These are phyloP conservation scores for Myxozyma nipponensis DNA, from an alignment of 805 yeast genomes.

Conservation along the genomic window DNA sequence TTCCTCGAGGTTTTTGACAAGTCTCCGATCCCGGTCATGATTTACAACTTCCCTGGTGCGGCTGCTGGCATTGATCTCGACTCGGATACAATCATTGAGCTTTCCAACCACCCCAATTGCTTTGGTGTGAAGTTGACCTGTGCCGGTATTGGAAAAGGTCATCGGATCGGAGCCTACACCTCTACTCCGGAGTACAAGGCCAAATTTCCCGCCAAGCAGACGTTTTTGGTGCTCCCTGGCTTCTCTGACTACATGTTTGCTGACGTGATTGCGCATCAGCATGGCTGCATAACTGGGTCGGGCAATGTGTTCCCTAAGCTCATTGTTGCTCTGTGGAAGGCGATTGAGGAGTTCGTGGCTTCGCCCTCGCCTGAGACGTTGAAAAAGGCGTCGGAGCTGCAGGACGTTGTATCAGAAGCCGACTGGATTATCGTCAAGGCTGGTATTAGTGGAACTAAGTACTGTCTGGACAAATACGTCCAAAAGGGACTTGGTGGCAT, in stretches of 20 bases:
- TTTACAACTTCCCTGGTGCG: constrained; percentile 51
- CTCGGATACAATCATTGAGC: constrained; percentile 41
- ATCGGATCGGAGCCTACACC: constrained; percentile 43
- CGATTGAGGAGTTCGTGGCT: constrained; percentile 9
- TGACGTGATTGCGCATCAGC: constrained; percentile 45
- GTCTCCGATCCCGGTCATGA: constrained; percentile 43
- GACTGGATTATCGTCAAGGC: constrained; percentile 39
- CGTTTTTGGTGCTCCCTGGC: constrained; percentile 48
- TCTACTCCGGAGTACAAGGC: constrained; percentile 35
- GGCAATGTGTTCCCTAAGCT: constrained; percentile 53
- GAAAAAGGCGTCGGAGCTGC: constrained; percentile 42
- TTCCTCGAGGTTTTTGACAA: constrained; percentile 44
- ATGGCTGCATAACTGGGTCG: constrained; percentile 54
- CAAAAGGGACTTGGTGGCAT: constrained; percentile 24
- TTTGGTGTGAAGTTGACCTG: constrained; percentile 40
- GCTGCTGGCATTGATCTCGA: constrained; percentile 42
- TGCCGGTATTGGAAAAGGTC: constrained; percentile 47
- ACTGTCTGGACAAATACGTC: constrained; percentile 22
- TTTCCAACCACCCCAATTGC: constrained; percentile 42
- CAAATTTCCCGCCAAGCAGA: constrained; percentile 32
- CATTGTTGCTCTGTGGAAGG: constrained; percentile 39
- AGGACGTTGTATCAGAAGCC: constrained; percentile 44
- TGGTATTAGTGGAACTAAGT: constrained; percentile 30
- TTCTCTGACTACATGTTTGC: constrained; percentile 51
- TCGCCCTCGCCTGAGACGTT: constrained; percentile 30